These are phyloP conservation scores for Heliamphora ciliata DNA, from an alignment of 179 eudicot genomes.

Conservation along the genomic window DNA sequence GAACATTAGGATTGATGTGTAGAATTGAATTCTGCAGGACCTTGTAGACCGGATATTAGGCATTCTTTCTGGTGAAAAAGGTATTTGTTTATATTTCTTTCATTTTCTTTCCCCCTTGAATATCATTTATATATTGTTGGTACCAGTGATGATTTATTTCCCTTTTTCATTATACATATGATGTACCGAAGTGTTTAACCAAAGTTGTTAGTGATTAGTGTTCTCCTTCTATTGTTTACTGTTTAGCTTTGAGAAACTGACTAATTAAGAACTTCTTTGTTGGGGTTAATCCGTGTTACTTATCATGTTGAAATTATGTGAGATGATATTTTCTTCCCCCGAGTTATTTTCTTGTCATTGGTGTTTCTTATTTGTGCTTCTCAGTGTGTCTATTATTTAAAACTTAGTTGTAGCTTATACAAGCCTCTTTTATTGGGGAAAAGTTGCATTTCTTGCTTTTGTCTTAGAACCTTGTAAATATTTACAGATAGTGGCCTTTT, in stretches of 20 bases:
- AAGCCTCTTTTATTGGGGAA: neutral
- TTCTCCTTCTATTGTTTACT: neutral
- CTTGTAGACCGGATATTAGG: conserved; percentile 77
- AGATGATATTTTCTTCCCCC: neutral
- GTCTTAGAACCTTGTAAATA: neutral
- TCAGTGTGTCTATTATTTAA: neutral
- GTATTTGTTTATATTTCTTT: conserved; percentile 29
- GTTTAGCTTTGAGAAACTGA: neutral
- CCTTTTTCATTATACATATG: neutral
- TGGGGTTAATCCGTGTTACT: neutral
- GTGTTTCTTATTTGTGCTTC: neutral
- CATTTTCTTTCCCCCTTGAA: conserved; percentile 5
- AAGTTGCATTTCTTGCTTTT: neutral
- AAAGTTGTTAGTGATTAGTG: neutral
- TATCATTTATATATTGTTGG: neutral
- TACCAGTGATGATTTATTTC: conserved; percentile 5
- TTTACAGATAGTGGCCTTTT: neutral
- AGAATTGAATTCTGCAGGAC: conserved; percentile 42
- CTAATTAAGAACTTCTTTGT: neutral
- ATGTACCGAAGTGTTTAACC: neutral
- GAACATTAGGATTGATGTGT: neutral
- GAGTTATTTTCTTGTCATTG: neutral
- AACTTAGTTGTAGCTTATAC: neutral
- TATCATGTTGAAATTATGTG: neutral
- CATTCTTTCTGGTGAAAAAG: conserved; percentile 68